These are phyloP conservation scores for Zelopaecilomyces penicillatus DNA, from an alignment of 2,329 filamentous ascomycete species.

Conservation along the genomic window DNA sequence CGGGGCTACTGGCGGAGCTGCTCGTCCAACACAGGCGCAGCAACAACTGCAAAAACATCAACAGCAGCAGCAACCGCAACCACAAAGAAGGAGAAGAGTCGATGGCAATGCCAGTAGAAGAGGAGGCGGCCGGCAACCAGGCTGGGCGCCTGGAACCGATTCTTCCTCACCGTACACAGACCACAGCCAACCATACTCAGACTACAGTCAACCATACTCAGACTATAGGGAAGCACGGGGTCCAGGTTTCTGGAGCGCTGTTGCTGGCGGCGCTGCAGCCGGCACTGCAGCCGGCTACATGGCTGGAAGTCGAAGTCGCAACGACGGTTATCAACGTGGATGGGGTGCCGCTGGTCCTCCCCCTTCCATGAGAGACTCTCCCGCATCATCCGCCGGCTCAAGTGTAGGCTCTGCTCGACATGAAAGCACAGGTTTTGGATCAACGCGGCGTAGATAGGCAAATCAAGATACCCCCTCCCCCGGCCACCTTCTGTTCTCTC, in stretches of 20 bases:
- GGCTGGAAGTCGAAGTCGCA: slow-evolving; percentile 29
- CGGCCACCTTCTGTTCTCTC: too few species aligned
- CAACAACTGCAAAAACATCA: slow-evolving; percentile 14
- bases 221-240: slow-evolving; percentile 39
- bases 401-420: slow-evolving; percentile 41
- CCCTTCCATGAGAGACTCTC: slow-evolving; percentile 11
- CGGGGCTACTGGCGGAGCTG: not conserved
- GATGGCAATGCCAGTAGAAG: slow-evolving; percentile 28
- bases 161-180: slow-evolving; percentile 42
- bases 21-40: too few species aligned
- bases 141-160: slow-evolving; percentile 35
- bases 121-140: slow-evolving; percentile 32
- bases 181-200: slow-evolving; percentile 24
- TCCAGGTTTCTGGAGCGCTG: slow-evolving; percentile 67
- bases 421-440: slow-evolving; percentile 66
- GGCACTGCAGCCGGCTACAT: slow-evolving; percentile 58
- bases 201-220: slow-evolving; percentile 2
- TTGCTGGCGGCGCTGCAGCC: slow-evolving; percentile 60
- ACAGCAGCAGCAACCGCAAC: slow-evolving; percentile 18
- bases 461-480: not conserved
- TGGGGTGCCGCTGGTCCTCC: slow-evolving; percentile 14
- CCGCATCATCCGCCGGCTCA: slow-evolving; percentile 29
- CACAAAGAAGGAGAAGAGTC: slow-evolving; percentile 11
- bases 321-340: slow-evolving; percentile 24
- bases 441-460: slow-evolving; percentile 49